Percentiles rank a stretch among this genome's conserved stretches.
Evolutionary conservation across 192 early-diverging fungal species (phyloP).

Genomic region (Piromyces sp.): DNA sequence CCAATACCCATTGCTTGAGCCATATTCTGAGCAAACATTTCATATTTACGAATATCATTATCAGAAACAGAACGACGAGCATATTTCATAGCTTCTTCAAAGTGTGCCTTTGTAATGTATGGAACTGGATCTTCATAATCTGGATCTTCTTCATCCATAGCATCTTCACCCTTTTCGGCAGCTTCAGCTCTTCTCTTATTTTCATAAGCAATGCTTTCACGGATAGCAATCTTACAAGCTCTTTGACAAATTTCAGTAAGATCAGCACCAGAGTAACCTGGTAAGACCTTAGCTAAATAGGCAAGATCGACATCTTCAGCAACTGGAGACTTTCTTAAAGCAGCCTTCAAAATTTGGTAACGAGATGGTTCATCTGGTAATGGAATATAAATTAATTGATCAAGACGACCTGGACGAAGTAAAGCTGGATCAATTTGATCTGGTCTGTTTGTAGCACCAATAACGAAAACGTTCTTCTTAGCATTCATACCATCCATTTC

Average conservation of each 20-base stretch:
- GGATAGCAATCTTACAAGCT: conserved; percentile 90
- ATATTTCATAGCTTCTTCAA: conserved; percentile 97
- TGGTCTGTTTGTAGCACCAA: conserved; percentile 96
- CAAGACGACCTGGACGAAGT: conserved; percentile 92
- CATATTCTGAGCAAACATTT: conserved; percentile 98
- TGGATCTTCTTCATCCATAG: conserved; percentile 49
- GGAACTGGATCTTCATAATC: conserved; percentile 64
- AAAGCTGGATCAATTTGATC: conserved; percentile 96
- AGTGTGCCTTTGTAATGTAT: conserved; percentile 82
- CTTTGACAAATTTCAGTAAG: conserved; percentile 97
- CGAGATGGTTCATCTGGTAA: conserved; percentile 82
- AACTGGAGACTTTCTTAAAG: conserved; percentile 87
- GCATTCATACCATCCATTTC: conserved; percentile 99
- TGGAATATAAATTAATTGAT: conserved; percentile 96
- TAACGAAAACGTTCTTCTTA: conserved; percentile 98
- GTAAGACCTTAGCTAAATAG: conserved; percentile 72
- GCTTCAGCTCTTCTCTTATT: conserved; percentile 52
- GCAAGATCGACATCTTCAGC: conserved; percentile 56
- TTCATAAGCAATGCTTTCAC: conserved; percentile 85
- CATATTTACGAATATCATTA: conserved; percentile 93
- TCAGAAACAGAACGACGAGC: conserved; percentile 89
- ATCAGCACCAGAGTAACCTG: conserved; percentile 96
- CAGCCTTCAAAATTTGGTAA: conserved; percentile 60
- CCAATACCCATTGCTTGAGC: conserved; percentile 90
- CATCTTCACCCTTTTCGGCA: conserved; percentile 40